These are phyloP conservation scores for Pythium aquatile DNA, from an alignment of 352 stramenopile genomes.

Conservation along the genomic window DNA sequence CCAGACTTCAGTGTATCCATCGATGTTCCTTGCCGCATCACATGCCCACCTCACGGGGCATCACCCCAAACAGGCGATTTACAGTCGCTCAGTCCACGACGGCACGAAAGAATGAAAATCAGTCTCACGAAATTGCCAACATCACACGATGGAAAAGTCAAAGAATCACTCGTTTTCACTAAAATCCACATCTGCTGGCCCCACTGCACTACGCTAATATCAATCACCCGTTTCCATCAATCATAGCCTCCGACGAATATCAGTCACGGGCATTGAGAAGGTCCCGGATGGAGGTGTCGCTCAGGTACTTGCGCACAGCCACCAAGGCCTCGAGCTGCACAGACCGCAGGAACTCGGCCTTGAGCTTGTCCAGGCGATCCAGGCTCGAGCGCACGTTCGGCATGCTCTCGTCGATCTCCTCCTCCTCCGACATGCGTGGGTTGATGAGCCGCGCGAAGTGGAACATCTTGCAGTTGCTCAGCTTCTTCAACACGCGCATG, in stretches of 20 bases:
- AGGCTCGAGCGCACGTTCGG: constrained; percentile 33
- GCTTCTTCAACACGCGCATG: constrained; percentile 84
- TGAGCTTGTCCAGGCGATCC: constrained; percentile 47
- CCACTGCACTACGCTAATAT: not conserved
- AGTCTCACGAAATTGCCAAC: not conserved
- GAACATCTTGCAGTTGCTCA: constrained; percentile 82
- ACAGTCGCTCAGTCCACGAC: not conserved
- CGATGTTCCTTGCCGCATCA: not conserved
- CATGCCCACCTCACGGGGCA: not conserved
- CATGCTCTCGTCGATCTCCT: constrained; percentile 45
- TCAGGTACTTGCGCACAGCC: constrained; percentile 70
- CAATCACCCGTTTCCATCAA: not conserved
- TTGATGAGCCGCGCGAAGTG: constrained; percentile 67
- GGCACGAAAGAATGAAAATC: constrained; percentile 1
- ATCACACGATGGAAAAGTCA: not conserved
- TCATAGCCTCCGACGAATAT: constrained; percentile 6
- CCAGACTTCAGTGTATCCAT: not conserved
- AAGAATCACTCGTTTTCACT: no score
- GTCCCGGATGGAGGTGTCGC: constrained; percentile 62
- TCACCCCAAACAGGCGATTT: not conserved
- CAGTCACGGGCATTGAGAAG: constrained; percentile 47
- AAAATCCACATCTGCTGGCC: not conserved
- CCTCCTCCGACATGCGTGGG: constrained; percentile 52
- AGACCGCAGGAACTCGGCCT: constrained; percentile 67
- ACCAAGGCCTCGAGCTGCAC: constrained; percentile 78